Conservation (phyloP, 2,329 filamentous ascomycete species). For the Westerdykella sp. region DNA sequence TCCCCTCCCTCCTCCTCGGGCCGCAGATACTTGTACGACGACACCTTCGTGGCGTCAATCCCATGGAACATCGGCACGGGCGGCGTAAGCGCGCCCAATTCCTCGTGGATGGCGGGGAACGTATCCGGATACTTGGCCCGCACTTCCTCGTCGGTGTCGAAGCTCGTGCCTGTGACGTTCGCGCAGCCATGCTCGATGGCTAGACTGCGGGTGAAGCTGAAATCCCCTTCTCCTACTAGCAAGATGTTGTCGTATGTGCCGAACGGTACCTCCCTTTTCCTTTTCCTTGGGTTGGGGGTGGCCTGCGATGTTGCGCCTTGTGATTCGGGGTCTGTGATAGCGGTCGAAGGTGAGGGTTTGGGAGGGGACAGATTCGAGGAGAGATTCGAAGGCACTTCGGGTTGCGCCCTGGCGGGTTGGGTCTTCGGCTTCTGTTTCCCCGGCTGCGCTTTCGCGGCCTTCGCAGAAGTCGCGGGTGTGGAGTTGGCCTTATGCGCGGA, state of each 20-base stretch:
- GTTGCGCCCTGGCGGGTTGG: neutral
- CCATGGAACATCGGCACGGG: slow-evolving; percentile 43
- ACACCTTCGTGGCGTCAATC: slow-evolving; percentile 59
- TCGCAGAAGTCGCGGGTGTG: neutral
- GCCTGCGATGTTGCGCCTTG: slow-evolving; percentile 2
- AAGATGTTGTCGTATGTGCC: slow-evolving; percentile 61
- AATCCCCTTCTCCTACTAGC: slow-evolving; percentile 71
- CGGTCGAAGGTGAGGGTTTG: slow-evolving; percentile 1
- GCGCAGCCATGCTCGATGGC: slow-evolving; percentile 60
- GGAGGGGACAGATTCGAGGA: too few relatives aligned
- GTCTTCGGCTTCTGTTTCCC: neutral
- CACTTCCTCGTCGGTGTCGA: slow-evolving; percentile 56
- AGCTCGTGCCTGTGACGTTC: slow-evolving; percentile 63
- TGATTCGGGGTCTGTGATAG: neutral
- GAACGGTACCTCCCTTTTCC: slow-evolving; percentile 54
- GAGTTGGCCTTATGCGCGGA: neutral
- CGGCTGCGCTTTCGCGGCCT: too few relatives aligned
- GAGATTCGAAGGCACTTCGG: too few relatives aligned
- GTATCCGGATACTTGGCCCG: slow-evolving; percentile 35
- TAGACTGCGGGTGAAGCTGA: slow-evolving; percentile 68
- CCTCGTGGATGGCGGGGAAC: slow-evolving; percentile 40
- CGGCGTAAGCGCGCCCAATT: slow-evolving; percentile 23
- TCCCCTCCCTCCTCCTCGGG: slow-evolving; percentile 15
- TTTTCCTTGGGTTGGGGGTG: slow-evolving; percentile 2
- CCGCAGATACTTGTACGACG: slow-evolving; percentile 23